A percentile compares a stretch with the other conserved stretches of the same genome.
These are phyloP conservation scores for Apiotrichum porosum DNA, from an alignment of 1,284 basidiomycete genomes.

Conservation along the genomic window DNA sequence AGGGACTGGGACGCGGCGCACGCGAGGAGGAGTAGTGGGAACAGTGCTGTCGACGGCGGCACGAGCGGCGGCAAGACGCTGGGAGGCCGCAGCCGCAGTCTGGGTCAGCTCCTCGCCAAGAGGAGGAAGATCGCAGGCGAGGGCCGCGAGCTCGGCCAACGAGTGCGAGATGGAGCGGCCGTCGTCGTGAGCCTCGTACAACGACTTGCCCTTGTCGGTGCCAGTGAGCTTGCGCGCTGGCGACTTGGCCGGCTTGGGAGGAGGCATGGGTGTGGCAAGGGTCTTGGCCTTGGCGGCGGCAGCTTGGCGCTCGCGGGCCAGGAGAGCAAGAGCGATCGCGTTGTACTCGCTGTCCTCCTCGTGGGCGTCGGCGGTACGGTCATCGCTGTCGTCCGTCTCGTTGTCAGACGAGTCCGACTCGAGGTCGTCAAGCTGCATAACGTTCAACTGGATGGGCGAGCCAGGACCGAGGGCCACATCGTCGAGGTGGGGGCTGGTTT, in stretches of 20 bases:
- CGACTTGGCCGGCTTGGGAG: conserved; percentile 6
- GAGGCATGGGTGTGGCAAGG: background rate
- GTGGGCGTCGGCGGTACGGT: background rate
- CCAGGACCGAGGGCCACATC: background rate
- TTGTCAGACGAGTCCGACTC: background rate
- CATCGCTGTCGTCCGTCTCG: conserved; percentile 6
- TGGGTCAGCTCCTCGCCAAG: conserved; percentile 9
- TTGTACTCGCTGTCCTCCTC: too few relatives aligned
- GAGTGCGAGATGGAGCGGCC: conserved; percentile 16
- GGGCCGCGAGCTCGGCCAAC: conserved; percentile 15
- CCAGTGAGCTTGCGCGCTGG: background rate
- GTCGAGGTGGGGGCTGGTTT: background rate
- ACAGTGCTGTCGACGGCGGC: background rate
- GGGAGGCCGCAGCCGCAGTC: conserved; percentile 2
- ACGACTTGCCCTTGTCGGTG: background rate
- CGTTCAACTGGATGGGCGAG: conserved; percentile 3
- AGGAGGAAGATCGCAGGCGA: conserved; percentile 17
- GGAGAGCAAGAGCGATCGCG: too few relatives aligned
- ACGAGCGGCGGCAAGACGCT: conserved; percentile 7
- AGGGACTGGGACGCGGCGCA: background rate
- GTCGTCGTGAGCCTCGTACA: conserved; percentile 17
- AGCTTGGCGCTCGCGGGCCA: too few relatives aligned
- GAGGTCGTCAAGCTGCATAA: conserved; percentile 5
- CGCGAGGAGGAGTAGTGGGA: background rate
- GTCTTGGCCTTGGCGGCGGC: background rate